Evolutionary conservation across 2,329 filamentous ascomycete species (phyloP).

Genomic region (Beauveria caledonica): DNA sequence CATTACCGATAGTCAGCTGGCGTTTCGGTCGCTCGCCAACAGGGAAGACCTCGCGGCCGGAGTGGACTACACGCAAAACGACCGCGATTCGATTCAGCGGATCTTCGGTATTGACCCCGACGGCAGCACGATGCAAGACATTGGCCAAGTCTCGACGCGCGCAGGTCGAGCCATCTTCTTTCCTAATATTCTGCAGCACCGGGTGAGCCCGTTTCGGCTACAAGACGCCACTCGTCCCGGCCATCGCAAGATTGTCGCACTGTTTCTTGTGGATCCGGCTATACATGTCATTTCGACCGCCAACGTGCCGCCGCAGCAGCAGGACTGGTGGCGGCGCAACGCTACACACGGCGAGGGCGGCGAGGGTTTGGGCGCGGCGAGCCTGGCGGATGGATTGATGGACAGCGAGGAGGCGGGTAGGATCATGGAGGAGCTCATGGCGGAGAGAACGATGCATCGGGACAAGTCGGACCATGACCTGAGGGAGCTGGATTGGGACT

Average conservation of each 20-base stretch:
- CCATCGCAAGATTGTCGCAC: constrained; percentile 49
- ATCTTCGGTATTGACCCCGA: constrained; percentile 26
- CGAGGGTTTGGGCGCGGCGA: no score
- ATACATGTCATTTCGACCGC: constrained; percentile 34
- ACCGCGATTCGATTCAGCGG: constrained; percentile 24
- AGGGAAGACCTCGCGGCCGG: constrained; percentile 18
- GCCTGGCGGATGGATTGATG: no score
- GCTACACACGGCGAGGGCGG: no score
- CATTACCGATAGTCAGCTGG: constrained; percentile 42
- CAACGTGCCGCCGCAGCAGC: constrained; percentile 35
- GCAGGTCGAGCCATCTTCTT: constrained; percentile 45
- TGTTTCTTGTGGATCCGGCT: constrained; percentile 53
- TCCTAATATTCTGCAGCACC: constrained; percentile 46
- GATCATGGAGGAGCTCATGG: no score
- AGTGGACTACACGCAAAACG: constrained; percentile 24
- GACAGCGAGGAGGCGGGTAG: no score
- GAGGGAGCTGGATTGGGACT: no score
- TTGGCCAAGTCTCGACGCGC: constrained; percentile 40
- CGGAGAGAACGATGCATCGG: no score
- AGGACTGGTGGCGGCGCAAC: constrained; percentile 23
- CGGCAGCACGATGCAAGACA: constrained; percentile 21
- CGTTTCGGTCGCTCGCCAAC: constrained; percentile 38
- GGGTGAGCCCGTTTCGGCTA: constrained; percentile 42
- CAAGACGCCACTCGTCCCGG: constrained; percentile 43
- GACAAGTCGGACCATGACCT: no score